These are phyloP conservation scores for Trichomonascaceae sp. DNA, from an alignment of 1,139 yeast genomes.

Conservation along the genomic window DNA sequence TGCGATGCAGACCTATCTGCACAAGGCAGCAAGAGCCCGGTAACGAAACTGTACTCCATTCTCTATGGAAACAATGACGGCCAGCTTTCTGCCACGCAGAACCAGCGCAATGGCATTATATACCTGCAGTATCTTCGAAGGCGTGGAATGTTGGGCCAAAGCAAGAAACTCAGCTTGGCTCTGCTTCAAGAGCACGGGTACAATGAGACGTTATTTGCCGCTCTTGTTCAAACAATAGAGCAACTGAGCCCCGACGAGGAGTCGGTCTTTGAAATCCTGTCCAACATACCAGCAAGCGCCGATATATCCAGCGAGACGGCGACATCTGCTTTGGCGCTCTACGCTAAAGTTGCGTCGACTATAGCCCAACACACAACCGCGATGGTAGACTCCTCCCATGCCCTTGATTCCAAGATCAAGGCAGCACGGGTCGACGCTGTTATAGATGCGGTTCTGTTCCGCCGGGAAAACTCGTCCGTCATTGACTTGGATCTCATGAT, in stretches of 20 bases:
- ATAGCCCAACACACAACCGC: slow-evolving; percentile 1
- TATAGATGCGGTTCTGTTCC: slow-evolving; percentile 5
- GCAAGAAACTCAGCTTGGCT: slow-evolving; percentile 12
- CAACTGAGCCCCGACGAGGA: slow-evolving; percentile 8
- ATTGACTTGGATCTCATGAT: slow-evolving; percentile 10
- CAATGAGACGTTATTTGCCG: slow-evolving; percentile 5
- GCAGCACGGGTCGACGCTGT: background rate
- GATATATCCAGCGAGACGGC: slow-evolving; percentile 1
- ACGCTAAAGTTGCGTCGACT: slow-evolving; percentile 5
- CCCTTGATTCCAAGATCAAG: background rate
- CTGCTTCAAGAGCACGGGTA: slow-evolving; percentile 3
- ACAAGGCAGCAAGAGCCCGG: too few species aligned
- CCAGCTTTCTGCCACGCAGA: slow-evolving; percentile 5
- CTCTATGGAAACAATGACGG: slow-evolving; percentile 1
- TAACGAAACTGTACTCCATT: slow-evolving; percentile 4
- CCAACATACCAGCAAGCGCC: slow-evolving; percentile 1
- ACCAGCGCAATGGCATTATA: slow-evolving; percentile 7
- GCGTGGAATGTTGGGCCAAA: slow-evolving; percentile 11
- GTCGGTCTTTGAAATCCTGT: slow-evolving; percentile 5
- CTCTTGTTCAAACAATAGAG: slow-evolving; percentile 4
- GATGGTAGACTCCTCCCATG: background rate
- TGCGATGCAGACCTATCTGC: too few species aligned
- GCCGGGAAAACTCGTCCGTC: slow-evolving; percentile 5
- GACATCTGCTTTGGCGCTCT: slow-evolving; percentile 6
- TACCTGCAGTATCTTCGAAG: slow-evolving; percentile 10